Conservation (phyloP, 768 basidiomycete genomes). For the Hypholoma sublateritium region DNA sequence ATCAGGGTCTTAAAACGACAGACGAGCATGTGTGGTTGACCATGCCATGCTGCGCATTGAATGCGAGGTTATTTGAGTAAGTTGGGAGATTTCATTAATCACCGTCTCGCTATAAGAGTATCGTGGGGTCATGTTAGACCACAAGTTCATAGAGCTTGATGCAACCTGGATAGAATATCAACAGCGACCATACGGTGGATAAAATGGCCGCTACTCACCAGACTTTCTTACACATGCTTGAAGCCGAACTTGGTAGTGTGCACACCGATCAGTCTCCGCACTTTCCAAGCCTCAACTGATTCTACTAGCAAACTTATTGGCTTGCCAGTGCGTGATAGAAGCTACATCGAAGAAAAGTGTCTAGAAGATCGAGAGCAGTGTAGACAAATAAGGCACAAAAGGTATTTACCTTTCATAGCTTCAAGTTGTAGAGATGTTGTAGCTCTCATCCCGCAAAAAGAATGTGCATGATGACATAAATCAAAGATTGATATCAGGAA, state of each 20-base stretch:
- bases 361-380: not conserved
- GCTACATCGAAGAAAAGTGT: not conserved
- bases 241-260: slow-evolving; percentile 75
- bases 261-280: slow-evolving; percentile 80
- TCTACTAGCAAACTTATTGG: not conserved
- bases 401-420: too few species aligned
- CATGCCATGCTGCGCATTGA: not conserved
- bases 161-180: slow-evolving; percentile 42
- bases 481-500: not conserved
- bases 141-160: slow-evolving; percentile 72
- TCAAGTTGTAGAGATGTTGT: too few species aligned
- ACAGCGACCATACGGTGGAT: not conserved
- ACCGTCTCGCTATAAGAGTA: slow-evolving; percentile 82
- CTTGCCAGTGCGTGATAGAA: too few species aligned
- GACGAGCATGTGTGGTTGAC: slow-evolving; percentile 8
- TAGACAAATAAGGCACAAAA: too few species aligned
- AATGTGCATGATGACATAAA: slow-evolving; percentile 43
- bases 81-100: slow-evolving; percentile 77
- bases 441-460: slow-evolving; percentile 46
- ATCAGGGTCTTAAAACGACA: slow-evolving; percentile 54
- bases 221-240: slow-evolving; percentile 80
- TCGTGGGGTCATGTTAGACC: slow-evolving; percentile 64
- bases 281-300: slow-evolving; percentile 50
- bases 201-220: slow-evolving; percentile 41
- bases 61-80: slow-evolving; percentile 52